A percentile compares a stretch with the other conserved stretches of the same genome.
Conservation (phyloP, 768 basidiomycete genomes). For the Lentinula sp. region DNA sequence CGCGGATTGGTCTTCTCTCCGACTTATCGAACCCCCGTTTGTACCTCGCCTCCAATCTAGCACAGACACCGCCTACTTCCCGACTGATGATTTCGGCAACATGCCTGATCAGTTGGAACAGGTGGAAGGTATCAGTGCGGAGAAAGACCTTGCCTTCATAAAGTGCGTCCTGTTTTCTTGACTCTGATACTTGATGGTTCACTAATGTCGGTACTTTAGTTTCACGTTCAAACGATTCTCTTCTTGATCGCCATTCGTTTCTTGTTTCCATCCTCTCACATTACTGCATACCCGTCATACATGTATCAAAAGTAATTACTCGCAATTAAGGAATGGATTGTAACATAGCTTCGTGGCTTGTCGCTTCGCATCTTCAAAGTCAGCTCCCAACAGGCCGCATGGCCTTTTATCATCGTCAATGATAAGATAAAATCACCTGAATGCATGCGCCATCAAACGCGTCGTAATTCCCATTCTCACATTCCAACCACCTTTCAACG, state of each 20-base stretch:
- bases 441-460: no score
- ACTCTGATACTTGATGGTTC: not conserved
- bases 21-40: slow-evolving; percentile 93
- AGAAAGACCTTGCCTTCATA: slow-evolving; percentile 64
- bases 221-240: slow-evolving; percentile 80
- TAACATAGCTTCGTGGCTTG: not conserved
- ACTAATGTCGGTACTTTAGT: slow-evolving; percentile 28
- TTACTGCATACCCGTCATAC: not conserved
- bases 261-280: not conserved
- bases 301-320: slow-evolving; percentile 1
- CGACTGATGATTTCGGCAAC: slow-evolving; percentile 84
- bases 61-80: slow-evolving; percentile 96
- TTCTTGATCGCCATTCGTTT: not conserved
- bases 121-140: slow-evolving; percentile 57
- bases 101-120: slow-evolving; percentile 53
- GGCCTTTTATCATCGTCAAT: no score
- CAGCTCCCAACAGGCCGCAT: no score
- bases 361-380: no score
- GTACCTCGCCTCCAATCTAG: slow-evolving; percentile 89
- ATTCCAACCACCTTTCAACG: no score
- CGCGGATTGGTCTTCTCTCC: slow-evolving; percentile 89
- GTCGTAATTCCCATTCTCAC: no score
- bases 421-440: no score
- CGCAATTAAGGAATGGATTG: slow-evolving; percentile 1
- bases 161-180: slow-evolving; percentile 33